A percentile compares a stretch with the other conserved stretches of the same genome.
These are phyloP conservation scores for Chloranthus sessilifolius DNA, from an alignment of 164 flowering plant species.

Conservation along the genomic window DNA sequence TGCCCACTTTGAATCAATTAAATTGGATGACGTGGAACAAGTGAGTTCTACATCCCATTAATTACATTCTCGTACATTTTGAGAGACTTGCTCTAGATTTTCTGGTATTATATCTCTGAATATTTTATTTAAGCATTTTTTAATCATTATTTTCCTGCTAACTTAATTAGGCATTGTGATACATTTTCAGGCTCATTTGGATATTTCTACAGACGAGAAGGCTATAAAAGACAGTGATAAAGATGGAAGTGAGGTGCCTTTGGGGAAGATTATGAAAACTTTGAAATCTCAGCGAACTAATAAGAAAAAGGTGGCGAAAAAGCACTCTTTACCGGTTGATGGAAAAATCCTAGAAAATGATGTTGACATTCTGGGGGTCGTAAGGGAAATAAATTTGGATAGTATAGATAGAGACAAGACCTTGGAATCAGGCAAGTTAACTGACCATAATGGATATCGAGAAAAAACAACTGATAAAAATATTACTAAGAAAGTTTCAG, in stretches of 20 bases:
- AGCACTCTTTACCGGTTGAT: constrained; percentile 29
- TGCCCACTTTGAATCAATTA: constrained; percentile 70
- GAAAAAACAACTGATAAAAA: constrained; percentile 22
- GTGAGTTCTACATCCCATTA: constrained; percentile 27
- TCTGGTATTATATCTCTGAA: not conserved
- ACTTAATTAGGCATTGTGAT: constrained; percentile 9
- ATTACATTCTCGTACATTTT: too few species aligned
- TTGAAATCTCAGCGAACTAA: constrained; percentile 56
- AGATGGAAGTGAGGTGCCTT: constrained; percentile 78
- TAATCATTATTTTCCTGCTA: not conserved
- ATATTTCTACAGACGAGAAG: constrained; percentile 34
- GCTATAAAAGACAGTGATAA: constrained; percentile 40
- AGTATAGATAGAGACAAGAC: constrained; percentile 31
- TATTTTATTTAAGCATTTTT: not conserved
- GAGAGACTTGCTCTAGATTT: too few species aligned
- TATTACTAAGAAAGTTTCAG: constrained; percentile 12
- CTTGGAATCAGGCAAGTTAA: constrained; percentile 38
- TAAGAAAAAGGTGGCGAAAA: constrained; percentile 40
- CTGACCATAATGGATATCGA: constrained; percentile 36
- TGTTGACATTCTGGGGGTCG: constrained; percentile 76
- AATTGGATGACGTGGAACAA: constrained; percentile 40
- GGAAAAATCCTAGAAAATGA: constrained; percentile 37
- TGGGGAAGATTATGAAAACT: constrained; percentile 67
- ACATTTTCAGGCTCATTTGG: constrained; percentile 37
- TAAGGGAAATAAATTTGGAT: constrained; percentile 77